A percentile compares a stretch with the other conserved stretches of the same genome.
These are phyloP conservation scores for Takashimella tepidaria DNA, from an alignment of 1,284 basidiomycete genomes.

Conservation along the genomic window DNA sequence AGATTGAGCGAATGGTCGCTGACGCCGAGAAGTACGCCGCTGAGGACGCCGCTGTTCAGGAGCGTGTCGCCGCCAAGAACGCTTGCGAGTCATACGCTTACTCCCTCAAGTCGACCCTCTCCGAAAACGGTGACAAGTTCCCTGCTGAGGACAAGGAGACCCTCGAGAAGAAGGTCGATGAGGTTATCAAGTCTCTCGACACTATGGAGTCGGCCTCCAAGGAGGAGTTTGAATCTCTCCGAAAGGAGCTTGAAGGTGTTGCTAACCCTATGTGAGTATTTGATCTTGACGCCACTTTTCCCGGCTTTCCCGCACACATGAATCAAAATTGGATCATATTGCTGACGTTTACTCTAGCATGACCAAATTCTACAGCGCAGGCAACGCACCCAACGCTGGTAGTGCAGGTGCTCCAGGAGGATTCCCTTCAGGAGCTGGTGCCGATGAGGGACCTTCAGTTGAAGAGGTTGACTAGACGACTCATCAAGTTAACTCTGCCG, in stretches of 20 bases:
- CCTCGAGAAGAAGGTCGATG: conserved; percentile 76
- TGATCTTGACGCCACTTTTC: neutral
- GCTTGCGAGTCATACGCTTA: conserved; percentile 79
- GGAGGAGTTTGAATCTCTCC: conserved; percentile 90
- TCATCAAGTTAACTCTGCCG: no score
- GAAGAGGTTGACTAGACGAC: conserved; percentile 56
- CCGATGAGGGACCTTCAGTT: conserved; percentile 54
- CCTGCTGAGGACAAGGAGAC: conserved; percentile 81
- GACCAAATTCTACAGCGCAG: conserved; percentile 76
- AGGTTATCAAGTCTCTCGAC: conserved; percentile 85
- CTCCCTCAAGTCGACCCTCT: conserved; percentile 89
- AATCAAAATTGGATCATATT: conserved; percentile 7
- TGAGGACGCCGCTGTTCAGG: conserved; percentile 49
- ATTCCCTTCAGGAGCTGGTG: conserved; percentile 44
- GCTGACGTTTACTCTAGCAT: conserved; percentile 51
- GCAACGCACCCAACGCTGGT: conserved; percentile 49
- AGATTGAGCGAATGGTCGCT: conserved; percentile 94
- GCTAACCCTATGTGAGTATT: conserved; percentile 68
- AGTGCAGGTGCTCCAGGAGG: conserved; percentile 57
- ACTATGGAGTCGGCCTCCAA: conserved; percentile 73
- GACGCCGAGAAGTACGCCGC: conserved; percentile 76
- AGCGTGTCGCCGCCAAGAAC: conserved; percentile 70
- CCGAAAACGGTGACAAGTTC: conserved; percentile 81
- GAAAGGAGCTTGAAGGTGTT: conserved; percentile 89
- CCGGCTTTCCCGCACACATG: no score